Conservation (phyloP, 352 stramenopile genomes). For the Halophytophthora batemanensis region DNA sequence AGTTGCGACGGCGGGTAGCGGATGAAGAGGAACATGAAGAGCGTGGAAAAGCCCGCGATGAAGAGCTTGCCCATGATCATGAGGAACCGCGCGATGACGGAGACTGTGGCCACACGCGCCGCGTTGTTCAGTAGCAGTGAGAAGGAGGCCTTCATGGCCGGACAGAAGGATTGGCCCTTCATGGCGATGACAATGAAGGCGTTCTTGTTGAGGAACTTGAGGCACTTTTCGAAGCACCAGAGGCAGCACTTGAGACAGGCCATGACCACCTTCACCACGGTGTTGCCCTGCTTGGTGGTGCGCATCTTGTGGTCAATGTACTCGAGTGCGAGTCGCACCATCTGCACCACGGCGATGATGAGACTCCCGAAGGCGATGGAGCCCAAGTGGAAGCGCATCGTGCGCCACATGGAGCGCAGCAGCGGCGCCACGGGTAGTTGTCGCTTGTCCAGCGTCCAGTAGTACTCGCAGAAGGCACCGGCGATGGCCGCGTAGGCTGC, state of each 20-base stretch:
- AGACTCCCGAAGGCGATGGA: conserved; percentile 86
- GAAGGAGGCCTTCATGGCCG: conserved; percentile 93
- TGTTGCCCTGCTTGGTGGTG: conserved; percentile 60
- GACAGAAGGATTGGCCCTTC: conserved; percentile 84
- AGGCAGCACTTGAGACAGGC: conserved; percentile 88
- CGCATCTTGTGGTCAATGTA: conserved; percentile 82
- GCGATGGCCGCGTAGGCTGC: conserved; percentile 72
- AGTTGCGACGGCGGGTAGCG: conserved; percentile 47
- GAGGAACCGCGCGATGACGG: conserved; percentile 80
- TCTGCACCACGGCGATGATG: conserved; percentile 85
- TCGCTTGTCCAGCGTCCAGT: conserved; percentile 83
- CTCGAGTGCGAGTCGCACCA: conserved; percentile 65
- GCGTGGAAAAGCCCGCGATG: conserved; percentile 73
- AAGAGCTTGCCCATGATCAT: conserved; percentile 87
- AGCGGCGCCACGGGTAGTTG: conserved; percentile 46
- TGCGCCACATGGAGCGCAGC: conserved; percentile 56
- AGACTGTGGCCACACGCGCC: conserved; percentile 84
- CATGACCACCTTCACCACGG: conserved; percentile 67
- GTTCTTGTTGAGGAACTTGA: conserved; percentile 91
- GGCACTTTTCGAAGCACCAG: conserved; percentile 87
- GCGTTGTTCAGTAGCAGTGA: conserved; percentile 95
- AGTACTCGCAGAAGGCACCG: conserved; percentile 82
- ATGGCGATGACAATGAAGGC: conserved; percentile 89
- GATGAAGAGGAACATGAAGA: conserved; percentile 86
- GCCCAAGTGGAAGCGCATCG: conserved; percentile 76